Conservation (phyloP, 768 basidiomycete species). For the Lyophyllum shimeji region DNA sequence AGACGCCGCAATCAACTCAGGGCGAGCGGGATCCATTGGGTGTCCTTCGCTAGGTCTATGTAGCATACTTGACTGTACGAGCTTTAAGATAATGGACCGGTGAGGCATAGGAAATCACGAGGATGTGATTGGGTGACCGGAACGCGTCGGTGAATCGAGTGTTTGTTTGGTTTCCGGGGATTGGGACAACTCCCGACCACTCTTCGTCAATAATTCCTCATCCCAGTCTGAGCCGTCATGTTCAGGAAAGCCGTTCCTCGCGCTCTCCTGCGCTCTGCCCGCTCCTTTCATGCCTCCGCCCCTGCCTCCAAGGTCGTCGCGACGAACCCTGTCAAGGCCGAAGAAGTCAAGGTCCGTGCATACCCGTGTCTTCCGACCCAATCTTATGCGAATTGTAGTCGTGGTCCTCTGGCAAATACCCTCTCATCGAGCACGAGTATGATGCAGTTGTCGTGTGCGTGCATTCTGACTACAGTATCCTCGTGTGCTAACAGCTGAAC, state of each 20-base stretch:
- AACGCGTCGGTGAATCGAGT: conserved; percentile 24
- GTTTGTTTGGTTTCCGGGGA: conserved; percentile 12
- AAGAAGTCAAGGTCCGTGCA: conserved; percentile 71
- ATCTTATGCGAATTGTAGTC: conserved; percentile 41
- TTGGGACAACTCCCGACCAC: too few relatives aligned
- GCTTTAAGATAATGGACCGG: conserved; percentile 8
- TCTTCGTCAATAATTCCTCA: conserved; percentile 3
- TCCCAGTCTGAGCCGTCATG: conserved; percentile 43
- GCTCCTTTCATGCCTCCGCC: conserved; percentile 68
- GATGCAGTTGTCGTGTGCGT: conserved; percentile 98
- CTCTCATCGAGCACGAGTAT: conserved; percentile 97
- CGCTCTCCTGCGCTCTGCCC: conserved; percentile 46
- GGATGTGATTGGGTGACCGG: conserved; percentile 38
- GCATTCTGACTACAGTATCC: background rate
- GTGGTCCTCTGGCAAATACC: conserved; percentile 87
- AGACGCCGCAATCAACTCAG: conserved; percentile 22
- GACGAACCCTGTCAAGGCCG: conserved; percentile 74
- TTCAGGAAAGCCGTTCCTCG: conserved; percentile 63
- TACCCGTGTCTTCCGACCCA: conserved; percentile 10
- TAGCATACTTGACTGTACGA: background rate
- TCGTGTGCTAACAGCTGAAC: conserved; percentile 8
- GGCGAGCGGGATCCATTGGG: conserved; percentile 39
- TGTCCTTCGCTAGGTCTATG: conserved; percentile 18
- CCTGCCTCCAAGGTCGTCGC: conserved; percentile 61
- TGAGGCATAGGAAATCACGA: conserved; percentile 33